Conservation (phyloP, 805 yeast genomes). For the Candida quercuum region DNA sequence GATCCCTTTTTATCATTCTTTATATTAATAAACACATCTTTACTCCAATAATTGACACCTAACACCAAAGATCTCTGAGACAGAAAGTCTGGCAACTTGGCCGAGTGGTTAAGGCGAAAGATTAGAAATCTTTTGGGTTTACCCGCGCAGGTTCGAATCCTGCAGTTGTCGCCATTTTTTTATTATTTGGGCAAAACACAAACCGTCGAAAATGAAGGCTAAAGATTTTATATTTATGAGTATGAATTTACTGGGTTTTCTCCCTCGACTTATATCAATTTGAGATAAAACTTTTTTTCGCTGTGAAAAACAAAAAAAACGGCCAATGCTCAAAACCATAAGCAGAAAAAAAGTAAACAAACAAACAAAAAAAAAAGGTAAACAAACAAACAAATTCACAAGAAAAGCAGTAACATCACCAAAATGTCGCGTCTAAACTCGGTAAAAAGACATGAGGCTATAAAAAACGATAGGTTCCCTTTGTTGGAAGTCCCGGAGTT, state of each 20-base stretch:
- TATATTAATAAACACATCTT: too few species aligned
- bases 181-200: neutral
- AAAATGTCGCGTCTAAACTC: conserved; percentile 3
- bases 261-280: neutral
- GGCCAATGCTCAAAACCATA: too few species aligned
- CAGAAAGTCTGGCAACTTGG: conserved; percentile 38
- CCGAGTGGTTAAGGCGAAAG: conserved; percentile 69
- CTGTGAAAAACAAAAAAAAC: too few species aligned
- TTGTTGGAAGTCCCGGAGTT: conserved; percentile 55
- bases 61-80: too few species aligned
- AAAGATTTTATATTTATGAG: neutral
- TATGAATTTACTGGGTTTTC: too few species aligned
- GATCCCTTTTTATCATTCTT: too few species aligned
- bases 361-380: neutral
- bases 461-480: conserved; percentile 49
- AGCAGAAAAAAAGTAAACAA: neutral
- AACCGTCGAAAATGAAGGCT: neutral
- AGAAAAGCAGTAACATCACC: conserved; percentile 2
- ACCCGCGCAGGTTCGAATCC: conserved; percentile 68
- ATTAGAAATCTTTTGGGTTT: conserved; percentile 56
- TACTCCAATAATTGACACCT: too few species aligned
- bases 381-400: neutral
- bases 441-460: conserved; percentile 1
- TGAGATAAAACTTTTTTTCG: neutral
- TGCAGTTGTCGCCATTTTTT: conserved; percentile 59